Evolutionary conservation across 176 grass and related monocot species (phyloP).

Genomic region (Puccinellia tenuiflora): DNA sequence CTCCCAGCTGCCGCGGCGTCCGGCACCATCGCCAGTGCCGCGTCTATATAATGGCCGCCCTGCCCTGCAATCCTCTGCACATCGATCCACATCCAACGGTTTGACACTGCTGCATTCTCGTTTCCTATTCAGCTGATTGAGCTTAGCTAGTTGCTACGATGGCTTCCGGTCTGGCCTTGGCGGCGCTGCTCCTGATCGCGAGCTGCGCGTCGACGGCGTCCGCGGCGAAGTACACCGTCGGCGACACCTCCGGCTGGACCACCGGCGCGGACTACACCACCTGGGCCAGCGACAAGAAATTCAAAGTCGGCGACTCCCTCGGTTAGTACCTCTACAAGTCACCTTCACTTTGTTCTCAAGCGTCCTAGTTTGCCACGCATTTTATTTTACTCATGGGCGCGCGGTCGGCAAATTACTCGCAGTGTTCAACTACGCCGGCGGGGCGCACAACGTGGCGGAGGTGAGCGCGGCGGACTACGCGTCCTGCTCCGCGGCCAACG

Average conservation of each 20-base stretch:
- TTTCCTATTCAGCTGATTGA: background rate
- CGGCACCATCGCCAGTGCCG: background rate
- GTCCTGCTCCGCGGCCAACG: conserved; percentile 51
- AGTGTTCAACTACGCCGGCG: conserved; percentile 62
- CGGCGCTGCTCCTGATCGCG: conserved; percentile 34
- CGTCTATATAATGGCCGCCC: conserved; percentile 28
- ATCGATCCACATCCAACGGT: background rate
- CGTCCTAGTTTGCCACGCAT: background rate
- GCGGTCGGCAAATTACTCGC: background rate
- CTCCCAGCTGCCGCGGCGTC: conserved; percentile 31
- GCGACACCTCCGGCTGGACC: conserved; percentile 65
- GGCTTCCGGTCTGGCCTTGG: conserved; percentile 41
- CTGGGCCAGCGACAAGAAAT: conserved; percentile 57
- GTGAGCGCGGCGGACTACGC: conserved; percentile 71
- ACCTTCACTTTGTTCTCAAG: background rate
- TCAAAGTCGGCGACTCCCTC: conserved; percentile 46
- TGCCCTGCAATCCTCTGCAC: background rate
- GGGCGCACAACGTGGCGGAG: conserved; percentile 57
- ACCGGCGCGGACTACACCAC: conserved; percentile 58
- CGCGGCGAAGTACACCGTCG: conserved; percentile 68
- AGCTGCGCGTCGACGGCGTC: conserved; percentile 26
- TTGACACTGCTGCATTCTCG: background rate
- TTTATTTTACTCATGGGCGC: background rate
- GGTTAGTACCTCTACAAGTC: conserved; percentile 27
- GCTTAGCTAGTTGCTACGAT: background rate